Evolutionary conservation across 2,329 filamentous ascomycete genomes (phyloP), one percentile per base, ranked within the genome.

Genomic region (Ophiostoma tasmaniense): DNA sequence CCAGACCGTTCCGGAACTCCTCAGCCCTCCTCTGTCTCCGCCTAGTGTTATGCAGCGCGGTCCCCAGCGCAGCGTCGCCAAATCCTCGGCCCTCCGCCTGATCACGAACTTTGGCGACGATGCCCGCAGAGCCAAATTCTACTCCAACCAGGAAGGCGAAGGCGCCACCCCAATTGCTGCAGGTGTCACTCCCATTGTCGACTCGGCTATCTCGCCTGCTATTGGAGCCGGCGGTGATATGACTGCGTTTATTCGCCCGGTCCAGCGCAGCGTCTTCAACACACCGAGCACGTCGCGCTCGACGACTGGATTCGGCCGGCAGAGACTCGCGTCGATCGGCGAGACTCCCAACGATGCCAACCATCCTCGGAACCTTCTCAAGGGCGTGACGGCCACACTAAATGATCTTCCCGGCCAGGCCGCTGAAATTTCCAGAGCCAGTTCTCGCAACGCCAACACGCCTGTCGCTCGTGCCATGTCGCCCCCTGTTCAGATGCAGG

Each of bases 161-260:
- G 85, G 85, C 10, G 82, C 81, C 73, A 97, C 93, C 0, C 93
- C 93, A 0, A 90, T 93, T 73, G 90, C 90, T 11, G 89, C 88
- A 1, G 92, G 90, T n/a, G 85, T 91, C 0, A 98, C 94, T 0
- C 94, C 94, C 0, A 97, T 97, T 74, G 89, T 90, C 1, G 89
- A 93, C 73, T 91, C 90, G 52, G 90, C 90, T 1, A 79, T 89
- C 59, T 92, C 90, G 30, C 92, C 93, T 0, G 85, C 86, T 55
- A 87, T 86, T 73, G 86, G 87, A 66, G 86, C 81, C 66, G 86
- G 87, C 64, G 88, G 89, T 17, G 85, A 84, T 70, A 83, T 85
- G 3, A 91, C 89, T 7, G 88, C 89, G 1, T 89, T 91, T 74
- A 79, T 89, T 33, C 82, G 87, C n/a, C 87, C 87, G 10, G 85